A percentile compares a stretch with the other conserved stretches of the same genome.
phyloP scores from a whole-genome alignment of 768 basidiomycete genomes.

The Gloeopeniophorella convolvens region DNA sequence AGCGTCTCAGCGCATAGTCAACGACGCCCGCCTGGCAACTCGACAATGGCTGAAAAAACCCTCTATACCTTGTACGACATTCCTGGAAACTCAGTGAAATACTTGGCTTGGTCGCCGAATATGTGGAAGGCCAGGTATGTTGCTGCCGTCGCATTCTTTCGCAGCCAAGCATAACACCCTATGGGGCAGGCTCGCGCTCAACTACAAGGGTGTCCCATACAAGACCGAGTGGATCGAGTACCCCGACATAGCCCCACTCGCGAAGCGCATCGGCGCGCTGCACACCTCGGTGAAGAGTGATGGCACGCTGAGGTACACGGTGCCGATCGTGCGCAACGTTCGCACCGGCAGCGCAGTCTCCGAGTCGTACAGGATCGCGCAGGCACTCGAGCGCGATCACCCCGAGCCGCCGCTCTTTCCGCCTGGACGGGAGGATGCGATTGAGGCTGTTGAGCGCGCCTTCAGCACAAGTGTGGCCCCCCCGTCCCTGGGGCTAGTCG shows the following conservation, averaged over 20 bases:
- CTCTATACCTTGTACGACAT: no score
- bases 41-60: no score
- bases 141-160: no score
- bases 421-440: constrained; percentile 8
- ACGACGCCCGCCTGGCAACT: no score
- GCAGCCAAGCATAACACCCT: no score
- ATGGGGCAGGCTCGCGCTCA: constrained; percentile 32
- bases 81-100: no score
- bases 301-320: constrained; percentile 36
- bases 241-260: constrained; percentile 37
- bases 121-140: no score
- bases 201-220: constrained; percentile 37
- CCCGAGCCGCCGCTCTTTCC: constrained; percentile 39
- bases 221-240: constrained; percentile 48
- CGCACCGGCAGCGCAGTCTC: constrained; percentile 30
- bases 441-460: constrained; percentile 23
- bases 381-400: constrained; percentile 42
- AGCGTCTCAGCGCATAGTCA: no score
- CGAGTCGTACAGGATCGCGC: constrained; percentile 40
- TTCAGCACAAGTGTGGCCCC: constrained; percentile 8
- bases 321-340: constrained; percentile 43
- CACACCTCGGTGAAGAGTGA: constrained; percentile 31
- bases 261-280: constrained; percentile 32
- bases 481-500: constrained; percentile 4
- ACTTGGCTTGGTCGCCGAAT: no score